phyloP scores from a whole-genome alignment of 306 rosid species.

The Prunus dulcis region DNA sequence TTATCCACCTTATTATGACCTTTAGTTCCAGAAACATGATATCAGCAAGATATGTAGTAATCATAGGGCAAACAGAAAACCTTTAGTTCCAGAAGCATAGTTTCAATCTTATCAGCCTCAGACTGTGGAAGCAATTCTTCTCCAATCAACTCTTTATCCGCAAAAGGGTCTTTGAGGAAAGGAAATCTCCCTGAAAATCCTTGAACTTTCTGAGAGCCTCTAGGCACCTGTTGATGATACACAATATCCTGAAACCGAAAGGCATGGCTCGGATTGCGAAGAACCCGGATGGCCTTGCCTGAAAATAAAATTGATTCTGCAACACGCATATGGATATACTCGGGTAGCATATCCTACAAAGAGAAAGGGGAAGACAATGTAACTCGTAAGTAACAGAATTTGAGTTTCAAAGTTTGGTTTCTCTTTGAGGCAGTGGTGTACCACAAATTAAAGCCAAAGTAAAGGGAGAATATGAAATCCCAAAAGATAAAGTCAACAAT shows the following conservation, averaged over 20 bases:
- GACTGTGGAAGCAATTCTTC: conserved; percentile 90
- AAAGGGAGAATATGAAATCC: not conserved
- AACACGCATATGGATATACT: conserved; percentile 79
- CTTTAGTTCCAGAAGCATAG: conserved; percentile 85
- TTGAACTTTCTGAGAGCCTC: conserved; percentile 60
- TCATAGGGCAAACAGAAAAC: conserved; percentile 31
- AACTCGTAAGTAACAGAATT: not conserved
- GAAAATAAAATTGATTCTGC: conserved; percentile 94
- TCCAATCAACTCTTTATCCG: conserved; percentile 50
- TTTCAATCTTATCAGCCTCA: conserved; percentile 95
- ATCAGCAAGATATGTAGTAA: not conserved
- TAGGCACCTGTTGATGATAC: conserved; percentile 56
- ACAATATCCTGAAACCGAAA: conserved; percentile 57
- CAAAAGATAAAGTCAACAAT: not conserved
- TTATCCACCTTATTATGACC: conserved; percentile 10
- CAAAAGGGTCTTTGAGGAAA: conserved; percentile 57
- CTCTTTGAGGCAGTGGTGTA: not conserved
- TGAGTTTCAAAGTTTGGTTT: not conserved
- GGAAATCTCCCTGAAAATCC: conserved; percentile 61
- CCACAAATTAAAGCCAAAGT: not conserved
- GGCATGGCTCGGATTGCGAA: conserved; percentile 83
- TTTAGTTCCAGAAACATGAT: conserved; percentile 6
- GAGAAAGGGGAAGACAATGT: not conserved
- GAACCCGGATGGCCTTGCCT: conserved; percentile 92
- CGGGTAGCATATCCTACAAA: conserved; percentile 93